Evolutionary conservation across 2,329 filamentous ascomycete species (phyloP).

Genomic region (Paraphaeosphaeria minitans): DNA sequence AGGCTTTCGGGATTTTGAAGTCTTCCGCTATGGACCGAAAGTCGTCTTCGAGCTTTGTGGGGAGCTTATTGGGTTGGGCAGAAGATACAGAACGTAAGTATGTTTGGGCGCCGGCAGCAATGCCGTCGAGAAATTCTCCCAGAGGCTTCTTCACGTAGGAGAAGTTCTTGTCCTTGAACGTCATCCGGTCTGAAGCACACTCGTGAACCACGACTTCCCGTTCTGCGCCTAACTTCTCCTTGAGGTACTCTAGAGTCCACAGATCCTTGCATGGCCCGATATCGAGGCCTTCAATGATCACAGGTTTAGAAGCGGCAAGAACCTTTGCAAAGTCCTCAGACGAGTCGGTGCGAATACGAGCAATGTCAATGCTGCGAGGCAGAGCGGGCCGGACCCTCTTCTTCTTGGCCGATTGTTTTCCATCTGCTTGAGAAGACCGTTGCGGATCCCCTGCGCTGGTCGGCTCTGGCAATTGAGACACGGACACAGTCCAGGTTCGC

Average conservation of each 20-base stretch:
- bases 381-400: slow-evolving; percentile 14
- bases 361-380: slow-evolving; percentile 47
- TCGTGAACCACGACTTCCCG: slow-evolving; percentile 75
- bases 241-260: slow-evolving; percentile 74
- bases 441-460: slow-evolving; percentile 7
- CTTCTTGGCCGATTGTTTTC: slow-evolving; percentile 21
- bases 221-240: slow-evolving; percentile 49
- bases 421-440: slow-evolving; percentile 6
- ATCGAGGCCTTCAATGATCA: slow-evolving; percentile 67
- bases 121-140: slow-evolving; percentile 66
- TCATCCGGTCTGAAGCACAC: slow-evolving; percentile 69
- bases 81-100: slow-evolving; percentile 81
- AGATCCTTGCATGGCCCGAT: slow-evolving; percentile 69
- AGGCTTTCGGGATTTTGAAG: slow-evolving; percentile 69
- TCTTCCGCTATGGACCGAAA: slow-evolving; percentile 72
- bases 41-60: slow-evolving; percentile 72
- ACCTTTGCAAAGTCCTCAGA: slow-evolving; percentile 65
- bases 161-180: slow-evolving; percentile 85
- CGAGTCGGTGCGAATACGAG: slow-evolving; percentile 59
- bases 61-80: slow-evolving; percentile 68
- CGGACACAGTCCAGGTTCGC: slow-evolving; percentile 23
- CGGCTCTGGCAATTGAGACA: slow-evolving; percentile 1
- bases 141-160: slow-evolving; percentile 72
- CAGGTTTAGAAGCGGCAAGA: slow-evolving; percentile 63
- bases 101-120: slow-evolving; percentile 62